phyloP scores from a whole-genome alignment of 345 rosid species.

The Cardamine occulta region DNA sequence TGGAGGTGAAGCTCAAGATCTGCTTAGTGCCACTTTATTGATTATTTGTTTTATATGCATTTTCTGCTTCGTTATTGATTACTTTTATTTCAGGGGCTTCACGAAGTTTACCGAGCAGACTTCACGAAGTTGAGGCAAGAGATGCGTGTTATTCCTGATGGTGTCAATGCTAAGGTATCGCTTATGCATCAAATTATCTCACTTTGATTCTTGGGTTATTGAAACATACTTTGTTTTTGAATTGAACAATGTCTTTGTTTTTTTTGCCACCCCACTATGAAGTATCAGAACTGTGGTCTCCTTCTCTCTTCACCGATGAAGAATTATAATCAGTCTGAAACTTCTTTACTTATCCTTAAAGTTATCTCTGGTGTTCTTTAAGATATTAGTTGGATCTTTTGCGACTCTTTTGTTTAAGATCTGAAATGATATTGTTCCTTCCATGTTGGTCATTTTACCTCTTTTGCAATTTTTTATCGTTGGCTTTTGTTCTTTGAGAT shows the following conservation, averaged over 20 bases:
- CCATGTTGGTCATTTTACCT: not conserved
- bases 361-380: conserved; percentile 7
- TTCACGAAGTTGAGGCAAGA: conserved; percentile 59
- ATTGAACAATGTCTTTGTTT: no score
- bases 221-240: not conserved
- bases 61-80: no score
- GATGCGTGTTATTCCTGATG: conserved; percentile 62
- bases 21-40: no score
- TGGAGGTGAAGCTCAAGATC: no score
- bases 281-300: conserved; percentile 7
- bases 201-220: not conserved
- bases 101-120: conserved; percentile 68
- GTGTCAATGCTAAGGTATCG: conserved; percentile 73
- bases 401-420: conserved; percentile 9
- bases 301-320: conserved; percentile 9
- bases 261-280: conserved; percentile 47
- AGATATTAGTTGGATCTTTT: conserved; percentile 23
- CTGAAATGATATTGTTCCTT: conserved; percentile 18
- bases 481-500: no score
- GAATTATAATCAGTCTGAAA: conserved; percentile 28
- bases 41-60: no score
- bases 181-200: not conserved
- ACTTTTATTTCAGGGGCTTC: conserved; percentile 58
- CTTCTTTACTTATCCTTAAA: conserved; percentile 14
- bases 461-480: conserved; percentile 1